These are phyloP conservation scores for Coniochaeta hoffmannii DNA, from an alignment of 2,329 filamentous ascomycete species.

Conservation along the genomic window DNA sequence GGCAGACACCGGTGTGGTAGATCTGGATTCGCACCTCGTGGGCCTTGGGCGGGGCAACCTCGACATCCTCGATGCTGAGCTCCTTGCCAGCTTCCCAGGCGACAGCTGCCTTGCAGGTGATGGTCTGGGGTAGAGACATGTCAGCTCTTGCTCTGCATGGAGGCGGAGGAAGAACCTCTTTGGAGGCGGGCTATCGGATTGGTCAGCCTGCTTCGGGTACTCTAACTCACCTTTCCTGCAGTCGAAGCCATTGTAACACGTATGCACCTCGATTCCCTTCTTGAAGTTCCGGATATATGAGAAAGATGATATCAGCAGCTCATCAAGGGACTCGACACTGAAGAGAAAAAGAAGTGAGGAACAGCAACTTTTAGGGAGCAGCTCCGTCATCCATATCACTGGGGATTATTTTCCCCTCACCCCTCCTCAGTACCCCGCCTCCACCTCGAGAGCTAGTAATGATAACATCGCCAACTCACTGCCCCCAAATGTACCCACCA, in stretches of 20 bases:
- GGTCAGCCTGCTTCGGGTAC: not conserved
- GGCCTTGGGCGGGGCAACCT: slow-evolving; percentile 81
- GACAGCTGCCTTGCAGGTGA: slow-evolving; percentile 94
- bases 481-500: not conserved
- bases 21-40: slow-evolving; percentile 96
- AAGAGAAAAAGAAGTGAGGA: not conserved
- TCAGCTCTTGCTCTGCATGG: not conserved
- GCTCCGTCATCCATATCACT: not conserved
- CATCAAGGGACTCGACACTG: not conserved
- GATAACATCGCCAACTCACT: not conserved
- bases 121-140: slow-evolving; percentile 52
- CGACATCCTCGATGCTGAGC: slow-evolving; percentile 82
- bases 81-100: slow-evolving; percentile 95
- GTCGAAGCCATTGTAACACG: slow-evolving; percentile 37
- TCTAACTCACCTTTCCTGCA: slow-evolving; percentile 40
- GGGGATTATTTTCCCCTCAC: not conserved
- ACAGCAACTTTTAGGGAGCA: not conserved
- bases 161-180: not conserved
- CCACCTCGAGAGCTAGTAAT: not conserved
- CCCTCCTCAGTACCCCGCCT: not conserved
- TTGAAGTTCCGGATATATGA: not conserved
- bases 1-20: slow-evolving; percentile 97
- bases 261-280: not conserved
- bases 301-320: not conserved
- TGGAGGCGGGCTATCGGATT: not conserved